These are phyloP conservation scores for Leucogyrophana mollusca DNA, from an alignment of 768 basidiomycete species.

Conservation along the genomic window DNA sequence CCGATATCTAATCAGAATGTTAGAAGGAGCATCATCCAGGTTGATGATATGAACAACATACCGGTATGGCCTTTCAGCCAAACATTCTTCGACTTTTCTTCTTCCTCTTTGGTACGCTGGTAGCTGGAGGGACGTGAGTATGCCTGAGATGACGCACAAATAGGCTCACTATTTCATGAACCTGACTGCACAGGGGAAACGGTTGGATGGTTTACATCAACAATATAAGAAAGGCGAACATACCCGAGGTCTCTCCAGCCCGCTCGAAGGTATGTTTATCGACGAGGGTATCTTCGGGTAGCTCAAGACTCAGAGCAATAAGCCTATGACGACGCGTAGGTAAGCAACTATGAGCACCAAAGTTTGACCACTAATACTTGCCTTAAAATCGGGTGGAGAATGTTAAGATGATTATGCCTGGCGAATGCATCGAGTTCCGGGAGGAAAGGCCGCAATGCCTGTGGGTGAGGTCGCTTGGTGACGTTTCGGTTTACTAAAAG, in stretches of 20 bases:
- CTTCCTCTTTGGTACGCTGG: constrained; percentile 42
- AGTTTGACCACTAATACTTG: constrained; percentile 6
- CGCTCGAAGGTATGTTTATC: constrained; percentile 37
- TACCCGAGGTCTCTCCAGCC: constrained; percentile 37
- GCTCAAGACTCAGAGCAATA: constrained; percentile 42
- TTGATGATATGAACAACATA: constrained; percentile 6
- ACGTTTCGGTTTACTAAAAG: constrained; percentile 38
- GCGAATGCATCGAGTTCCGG: constrained; percentile 36
- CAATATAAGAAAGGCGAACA: not conserved
- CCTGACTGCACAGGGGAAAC: constrained; percentile 26
- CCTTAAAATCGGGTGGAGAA: constrained; percentile 38
- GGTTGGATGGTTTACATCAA: not conserved
- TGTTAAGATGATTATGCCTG: constrained; percentile 34
- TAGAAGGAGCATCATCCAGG: not conserved
- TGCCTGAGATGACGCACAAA: no score
- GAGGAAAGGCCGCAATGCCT: constrained; percentile 34
- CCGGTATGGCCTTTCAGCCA: constrained; percentile 54
- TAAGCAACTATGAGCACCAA: not conserved
- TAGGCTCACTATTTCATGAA: constrained; percentile 50
- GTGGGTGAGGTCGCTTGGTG: constrained; percentile 32
- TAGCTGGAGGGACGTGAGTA: no score
- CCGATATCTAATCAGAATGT: constrained; percentile 35
- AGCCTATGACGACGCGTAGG: constrained; percentile 21
- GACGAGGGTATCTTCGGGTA: constrained; percentile 45
- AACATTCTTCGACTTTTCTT: constrained; percentile 40